Base-by-base conservation (phyloP, 2,329 filamentous ascomycete genomes). In the Colletotrichum gloeosporioides region DNA sequence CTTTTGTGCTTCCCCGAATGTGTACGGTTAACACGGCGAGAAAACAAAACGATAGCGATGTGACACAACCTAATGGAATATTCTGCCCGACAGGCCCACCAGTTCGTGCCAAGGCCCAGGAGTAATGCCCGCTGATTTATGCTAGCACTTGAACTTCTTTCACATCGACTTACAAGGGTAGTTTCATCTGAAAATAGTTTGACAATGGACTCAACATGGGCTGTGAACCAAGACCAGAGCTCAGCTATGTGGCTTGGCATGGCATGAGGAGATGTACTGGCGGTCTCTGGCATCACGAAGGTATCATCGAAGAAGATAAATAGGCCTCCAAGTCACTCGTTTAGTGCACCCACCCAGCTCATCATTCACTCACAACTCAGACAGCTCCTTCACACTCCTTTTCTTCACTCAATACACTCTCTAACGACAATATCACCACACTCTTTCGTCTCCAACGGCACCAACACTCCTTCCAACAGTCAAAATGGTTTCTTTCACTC, bases 401-500 rank as follows among this genome's bases (percentile, higher is more conserved):
- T 22, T 22, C n/a, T 22, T 22, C 18, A 22, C n/a, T 22, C 6
- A 22, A 49, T 22, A 22, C 44, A 49, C 44, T 49, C n/a, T 22
- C 44, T 59, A 3, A 59, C 12, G 15, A 57, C 5, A 44, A 0
- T 3, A 22, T 16, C 7, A 6, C 2, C n/a, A 49, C 44, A 22
- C n/a, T 59, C 55, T 29, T 59, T 59, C n/a, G 8, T 29, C 27
- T 57, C 16, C n/a, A 57, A 18, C 44, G 32, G 27, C 27, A 57
- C 1, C 49, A 57, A 65, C 49, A 57, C 29, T 36, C 65, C 4
- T 57, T 68, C 22, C n/a, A 39, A 55, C 8, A 39, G 27, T 68
- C n/a, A 68, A 27, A 36, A 39, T 39, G 31, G 15, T 39, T 69
- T 61, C 53, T 9, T 59, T 59, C 44, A 59, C 66, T 69, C 36